Evolutionary conservation across 805 yeast genomes (phyloP), one percentile per base, ranked within the genome.

Genomic region (Ogataea populi-albae): DNA sequence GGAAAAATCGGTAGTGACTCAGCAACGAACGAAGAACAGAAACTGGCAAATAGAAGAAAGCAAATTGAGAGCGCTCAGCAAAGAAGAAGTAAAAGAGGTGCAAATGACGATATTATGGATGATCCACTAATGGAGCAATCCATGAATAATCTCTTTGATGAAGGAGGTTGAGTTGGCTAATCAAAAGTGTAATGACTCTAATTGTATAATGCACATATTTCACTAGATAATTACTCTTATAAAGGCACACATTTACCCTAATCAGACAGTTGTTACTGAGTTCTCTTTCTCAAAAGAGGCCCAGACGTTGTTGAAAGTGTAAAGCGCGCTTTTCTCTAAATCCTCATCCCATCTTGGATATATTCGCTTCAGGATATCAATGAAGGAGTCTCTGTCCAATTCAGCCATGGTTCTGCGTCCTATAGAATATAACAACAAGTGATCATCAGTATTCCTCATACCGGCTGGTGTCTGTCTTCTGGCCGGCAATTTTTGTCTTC

Each of bases 111-210:
- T 57, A 69, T 81, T 15, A 68, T 81, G 71, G 81, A 79, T 56
- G 87, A 81, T 55, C 87, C 87, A n/a, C 69, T 69, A 35, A 69
- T 78, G 5, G 88, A 81, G 51, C 80, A 77, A 48, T 82, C 85
- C 2, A 61, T 81, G 43, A 76, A 75, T 38, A 73, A 68, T 42
- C 55, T 81, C 34, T 77, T 77, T 58, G 80, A 75, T 10, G 75
- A 67, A 11, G 47, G 66, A 7, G 30, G 9, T 15, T 27, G 15
- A 12, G 9, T 12, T 9, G 14, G 11, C 15, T 25, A 12, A 8
- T 25, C 9, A 8, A 25, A 8, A 17, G 28, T 11, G n/a, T n/a
- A n/a, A 22, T 11, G 11, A 22, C 11, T 22, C 24, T 11, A 22
- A 22, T 22, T 9, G 11, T 11, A 22, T 10, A n/a, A n/a, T n/a